phyloP scores from a whole-genome alignment of 1,284 basidiomycete species.

The Ceratobasidium sp. region DNA sequence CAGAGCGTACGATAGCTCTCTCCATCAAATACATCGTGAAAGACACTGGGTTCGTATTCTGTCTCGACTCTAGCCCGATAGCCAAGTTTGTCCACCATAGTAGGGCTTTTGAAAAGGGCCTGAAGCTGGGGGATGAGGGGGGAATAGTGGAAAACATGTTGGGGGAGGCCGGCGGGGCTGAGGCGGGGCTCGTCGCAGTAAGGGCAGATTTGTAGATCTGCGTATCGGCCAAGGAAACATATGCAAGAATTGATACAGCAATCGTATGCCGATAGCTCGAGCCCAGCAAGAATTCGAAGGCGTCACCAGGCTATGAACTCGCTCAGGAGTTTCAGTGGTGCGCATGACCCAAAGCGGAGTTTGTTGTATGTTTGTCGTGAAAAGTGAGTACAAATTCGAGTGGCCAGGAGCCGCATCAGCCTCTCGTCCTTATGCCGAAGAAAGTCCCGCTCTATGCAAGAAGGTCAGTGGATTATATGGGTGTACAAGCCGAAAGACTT shows the following conservation, averaged over 20 bases:
- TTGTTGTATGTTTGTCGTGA: conserved; percentile 1
- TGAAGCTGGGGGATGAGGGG: conserved; percentile 30
- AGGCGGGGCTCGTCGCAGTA: conserved; percentile 13
- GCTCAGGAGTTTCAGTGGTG: conserved; percentile 1
- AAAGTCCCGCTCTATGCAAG: too few species aligned
- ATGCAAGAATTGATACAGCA: conserved; percentile 12
- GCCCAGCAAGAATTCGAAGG: background rate
- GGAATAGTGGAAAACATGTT: background rate
- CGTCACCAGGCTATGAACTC: conserved; percentile 9
- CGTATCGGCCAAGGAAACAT: conserved; percentile 36
- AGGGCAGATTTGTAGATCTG: conserved; percentile 20
- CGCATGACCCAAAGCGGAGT: background rate
- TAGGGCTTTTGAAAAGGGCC: background rate
- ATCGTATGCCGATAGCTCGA: background rate
- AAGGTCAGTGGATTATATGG: background rate
- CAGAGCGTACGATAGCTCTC: conserved; percentile 1
- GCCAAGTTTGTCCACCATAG: background rate
- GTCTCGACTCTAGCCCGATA: background rate
- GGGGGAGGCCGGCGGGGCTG: background rate
- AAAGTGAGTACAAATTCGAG: conserved; percentile 15
- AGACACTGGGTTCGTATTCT: background rate
- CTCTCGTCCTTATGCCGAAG: conserved; percentile 11
- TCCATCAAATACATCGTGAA: background rate
- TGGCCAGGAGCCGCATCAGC: too few species aligned
- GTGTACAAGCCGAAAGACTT: background rate